A percentile compares a stretch with the other conserved stretches of the same genome.
These are phyloP conservation scores for Colletotrichum liriopes DNA, from an alignment of 2,329 filamentous ascomycete genomes.

Conservation along the genomic window DNA sequence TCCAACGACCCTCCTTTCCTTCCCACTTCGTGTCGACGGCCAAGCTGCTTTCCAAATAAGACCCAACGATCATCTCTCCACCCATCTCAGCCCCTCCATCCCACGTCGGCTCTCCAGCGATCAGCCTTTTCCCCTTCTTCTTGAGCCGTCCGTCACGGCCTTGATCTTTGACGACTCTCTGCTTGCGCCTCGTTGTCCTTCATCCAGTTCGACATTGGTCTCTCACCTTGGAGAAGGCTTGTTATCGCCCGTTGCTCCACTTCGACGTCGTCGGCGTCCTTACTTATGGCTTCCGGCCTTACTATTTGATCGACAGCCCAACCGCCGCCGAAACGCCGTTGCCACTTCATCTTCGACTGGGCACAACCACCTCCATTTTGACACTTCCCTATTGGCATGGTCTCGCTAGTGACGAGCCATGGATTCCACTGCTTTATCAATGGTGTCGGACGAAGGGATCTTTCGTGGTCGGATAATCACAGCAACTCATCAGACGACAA, in stretches of 20 bases:
- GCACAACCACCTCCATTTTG: conserved; percentile 19
- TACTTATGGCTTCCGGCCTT: conserved; percentile 18
- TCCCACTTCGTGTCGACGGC: conserved; percentile 32
- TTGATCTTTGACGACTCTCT: conserved; percentile 25
- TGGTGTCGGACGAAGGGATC: conserved; percentile 59
- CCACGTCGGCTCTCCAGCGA: conserved; percentile 31
- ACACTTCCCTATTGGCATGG: conserved; percentile 54
- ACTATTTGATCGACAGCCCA: conserved; percentile 36
- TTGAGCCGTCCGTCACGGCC: conserved; percentile 25
- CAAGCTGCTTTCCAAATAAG: conserved; percentile 41
- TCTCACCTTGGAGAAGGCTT: conserved; percentile 3
- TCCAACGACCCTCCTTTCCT: conserved; percentile 36
- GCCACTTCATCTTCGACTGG: conserved; percentile 14
- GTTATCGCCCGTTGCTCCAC: conserved; percentile 23
- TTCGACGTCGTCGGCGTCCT: conserved; percentile 7
- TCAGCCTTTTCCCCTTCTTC: conserved; percentile 38
- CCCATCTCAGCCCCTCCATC: conserved; percentile 42
- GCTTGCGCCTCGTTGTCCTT: neutral
- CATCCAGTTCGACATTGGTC: conserved; percentile 8
- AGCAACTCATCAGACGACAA: conserved; percentile 63
- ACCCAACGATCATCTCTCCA: conserved; percentile 41
- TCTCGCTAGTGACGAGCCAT: conserved; percentile 62
- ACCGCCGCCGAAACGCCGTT: neutral
- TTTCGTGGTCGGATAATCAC: conserved; percentile 63
- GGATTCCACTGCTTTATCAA: conserved; percentile 59